Base-by-base conservation (phyloP, 2,329 filamentous ascomycete genomes). In the Colletotrichum sp. region DNA sequence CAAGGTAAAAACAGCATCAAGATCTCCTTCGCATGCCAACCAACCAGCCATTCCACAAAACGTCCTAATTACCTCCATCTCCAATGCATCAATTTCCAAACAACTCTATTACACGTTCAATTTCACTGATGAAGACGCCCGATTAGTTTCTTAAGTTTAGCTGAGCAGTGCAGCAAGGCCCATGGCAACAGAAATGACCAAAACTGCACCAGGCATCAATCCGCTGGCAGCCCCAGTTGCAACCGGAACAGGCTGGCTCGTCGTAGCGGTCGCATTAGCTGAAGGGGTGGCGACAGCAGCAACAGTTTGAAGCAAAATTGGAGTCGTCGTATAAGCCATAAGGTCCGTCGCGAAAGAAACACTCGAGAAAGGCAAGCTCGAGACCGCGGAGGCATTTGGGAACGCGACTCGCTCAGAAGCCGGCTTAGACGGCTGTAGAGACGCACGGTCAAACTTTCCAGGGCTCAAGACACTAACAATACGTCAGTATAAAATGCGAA, bases 331-430 rank as follows among this genome's bases (percentile, higher is more conserved):
- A 69, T 83, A 83, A 2, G 77, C 77, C 13, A 78, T 77, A 1
- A 58, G 68, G 9, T 82, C 81, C 2, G 71, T 75, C 2, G 43
- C 75, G 43, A 80, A 82, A 15, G 78, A 77, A 16, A 81, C 70
- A 52, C 65, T 78, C 0, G 80, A 79, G 69, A 82, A 82, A 3
- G 81, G 80, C 2, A 83, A 78, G 66, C 72, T 68, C 8, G 79
- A 79, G 8, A 81, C 79, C 0, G 80, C 25, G 6, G 79, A 77
- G 6, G 81, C 81, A 6, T 65, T 66, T 13, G 79, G 75, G 30
- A 82, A 83, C 8, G 81, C 80, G 2, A 83, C 66, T 5, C 81
- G 78, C 8, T 82, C 80, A 3, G 77, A 61, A 16, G 80, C 77
- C 5, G 76, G 70, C 1, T 78, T 80, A 7, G 70, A 70, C 5